A percentile compares a stretch with the other conserved stretches of the same genome.
Evolutionary conservation across 257 asterid species (phyloP).

Genomic region (Echium plantagineum): DNA sequence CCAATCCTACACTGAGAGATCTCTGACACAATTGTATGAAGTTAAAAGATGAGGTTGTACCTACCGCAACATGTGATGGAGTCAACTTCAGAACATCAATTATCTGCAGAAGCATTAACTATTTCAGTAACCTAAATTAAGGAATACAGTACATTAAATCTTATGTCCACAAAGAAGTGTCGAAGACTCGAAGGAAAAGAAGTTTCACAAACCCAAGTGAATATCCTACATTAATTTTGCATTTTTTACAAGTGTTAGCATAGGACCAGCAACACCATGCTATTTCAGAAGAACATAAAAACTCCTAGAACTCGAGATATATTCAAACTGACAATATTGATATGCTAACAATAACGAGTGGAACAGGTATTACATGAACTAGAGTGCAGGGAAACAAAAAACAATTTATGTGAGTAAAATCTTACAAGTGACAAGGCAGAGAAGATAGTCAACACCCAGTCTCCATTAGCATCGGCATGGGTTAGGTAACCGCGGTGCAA

Average conservation of each 20-base stretch:
- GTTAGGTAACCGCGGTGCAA: constrained; percentile 90
- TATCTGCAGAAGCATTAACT: constrained; percentile 50
- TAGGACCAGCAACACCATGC: not conserved
- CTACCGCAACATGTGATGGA: constrained; percentile 93
- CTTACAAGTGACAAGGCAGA: constrained; percentile 86
- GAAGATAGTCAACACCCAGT: constrained; percentile 94
- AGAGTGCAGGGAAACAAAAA: constrained; percentile 8
- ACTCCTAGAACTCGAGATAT: not conserved
- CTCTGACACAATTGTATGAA: not conserved
- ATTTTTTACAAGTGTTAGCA: not conserved
- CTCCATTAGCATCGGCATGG: constrained; percentile 94
- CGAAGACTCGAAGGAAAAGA: not conserved
- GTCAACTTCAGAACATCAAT: constrained; percentile 85
- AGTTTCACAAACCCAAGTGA: not conserved
- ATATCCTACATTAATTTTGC: not conserved
- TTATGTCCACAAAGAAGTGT: not conserved
- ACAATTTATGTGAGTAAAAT: constrained; percentile 7
- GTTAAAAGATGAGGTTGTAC: constrained; percentile 10
- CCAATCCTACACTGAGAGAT: not conserved
- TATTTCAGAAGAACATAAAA: too few species aligned
- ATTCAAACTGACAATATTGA: too few species aligned
- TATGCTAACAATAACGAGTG: not conserved
- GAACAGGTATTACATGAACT: not conserved
- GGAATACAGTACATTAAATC: not conserved
- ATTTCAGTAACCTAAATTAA: not conserved